Percentiles rank a stretch among this genome's conserved stretches.
Conservation (phyloP, 2,329 filamentous ascomycete genomes). For the Fusarium goolgardi region DNA sequence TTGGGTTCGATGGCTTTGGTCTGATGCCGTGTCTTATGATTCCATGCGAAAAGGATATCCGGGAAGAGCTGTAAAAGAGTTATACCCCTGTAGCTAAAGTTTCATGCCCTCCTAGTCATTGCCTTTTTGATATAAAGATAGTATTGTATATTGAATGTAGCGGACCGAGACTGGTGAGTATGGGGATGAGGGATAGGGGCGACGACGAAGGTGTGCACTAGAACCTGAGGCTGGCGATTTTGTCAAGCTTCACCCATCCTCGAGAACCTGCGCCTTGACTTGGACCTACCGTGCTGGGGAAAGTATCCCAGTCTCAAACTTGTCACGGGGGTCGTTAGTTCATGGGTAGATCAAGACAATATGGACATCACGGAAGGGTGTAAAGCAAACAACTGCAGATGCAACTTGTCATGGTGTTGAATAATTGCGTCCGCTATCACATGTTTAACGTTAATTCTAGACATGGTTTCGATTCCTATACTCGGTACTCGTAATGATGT, state of each 20-base stretch:
- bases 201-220: slow-evolving; percentile 7
- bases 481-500: slow-evolving; percentile 11
- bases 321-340: slow-evolving; percentile 2
- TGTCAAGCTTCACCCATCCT: slow-evolving; percentile 12
- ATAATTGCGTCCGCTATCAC: slow-evolving; percentile 17
- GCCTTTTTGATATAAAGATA: no score
- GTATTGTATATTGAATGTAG: neutral
- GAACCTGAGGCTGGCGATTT: slow-evolving; percentile 13
- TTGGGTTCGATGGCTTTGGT: no score
- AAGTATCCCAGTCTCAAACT: slow-evolving; percentile 16
- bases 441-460: slow-evolving; percentile 6
- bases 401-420: slow-evolving; percentile 11
- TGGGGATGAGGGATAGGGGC: slow-evolving; percentile 7
- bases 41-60: no score
- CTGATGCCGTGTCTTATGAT: no score
- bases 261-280: neutral
- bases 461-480: slow-evolving; percentile 15
- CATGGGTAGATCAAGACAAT: neutral
- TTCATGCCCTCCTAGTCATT: no score
- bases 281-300: slow-evolving; percentile 30
- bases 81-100: no score
- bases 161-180: slow-evolving; percentile 8
- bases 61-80: no score
- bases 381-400: slow-evolving; percentile 10
- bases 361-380: slow-evolving; percentile 18